A percentile compares a stretch with the other conserved stretches of the same genome.
Conservation (phyloP, 495 filamentous ascomycete genomes). For the Aspergillus sparsus region DNA sequence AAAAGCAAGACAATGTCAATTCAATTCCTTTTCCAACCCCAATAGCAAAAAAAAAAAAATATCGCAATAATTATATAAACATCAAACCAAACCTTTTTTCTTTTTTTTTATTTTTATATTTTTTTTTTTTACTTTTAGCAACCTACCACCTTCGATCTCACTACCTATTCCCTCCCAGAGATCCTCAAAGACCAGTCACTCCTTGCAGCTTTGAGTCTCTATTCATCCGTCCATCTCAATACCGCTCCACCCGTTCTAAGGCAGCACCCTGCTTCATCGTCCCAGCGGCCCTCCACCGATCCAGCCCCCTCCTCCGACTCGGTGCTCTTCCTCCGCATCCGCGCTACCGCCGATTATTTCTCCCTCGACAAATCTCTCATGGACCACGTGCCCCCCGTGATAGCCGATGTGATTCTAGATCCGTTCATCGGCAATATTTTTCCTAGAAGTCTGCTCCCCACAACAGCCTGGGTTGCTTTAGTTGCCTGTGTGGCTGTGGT, state of each 20-base stretch:
- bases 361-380: constrained; percentile 72
- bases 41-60: too few species aligned
- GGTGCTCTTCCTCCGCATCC: constrained; percentile 74
- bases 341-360: constrained; percentile 81
- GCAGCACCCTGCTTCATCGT: constrained; percentile 12
- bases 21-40: too few species aligned
- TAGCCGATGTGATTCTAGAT: constrained; percentile 86
- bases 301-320: constrained; percentile 46
- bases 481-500: constrained; percentile 57
- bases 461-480: constrained; percentile 57
- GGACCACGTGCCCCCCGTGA: constrained; percentile 69
- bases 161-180: constrained; percentile 57
- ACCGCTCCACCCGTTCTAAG: neutral
- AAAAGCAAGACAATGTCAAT: too few species aligned
- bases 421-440: constrained; percentile 74
- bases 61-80: too few species aligned
- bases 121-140: constrained; percentile 54
- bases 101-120: too few species aligned
- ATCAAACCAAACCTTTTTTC: too few species aligned
- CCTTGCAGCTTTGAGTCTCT: constrained; percentile 62
- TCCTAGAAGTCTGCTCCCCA: constrained; percentile 69
- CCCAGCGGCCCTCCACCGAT: constrained; percentile 11
- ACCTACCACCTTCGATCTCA: constrained; percentile 79
- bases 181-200: constrained; percentile 62
- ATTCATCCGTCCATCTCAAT: constrained; percentile 55